These are phyloP conservation scores for Cercospora nicotianae DNA, from an alignment of 2,329 filamentous ascomycete species.

Conservation along the genomic window DNA sequence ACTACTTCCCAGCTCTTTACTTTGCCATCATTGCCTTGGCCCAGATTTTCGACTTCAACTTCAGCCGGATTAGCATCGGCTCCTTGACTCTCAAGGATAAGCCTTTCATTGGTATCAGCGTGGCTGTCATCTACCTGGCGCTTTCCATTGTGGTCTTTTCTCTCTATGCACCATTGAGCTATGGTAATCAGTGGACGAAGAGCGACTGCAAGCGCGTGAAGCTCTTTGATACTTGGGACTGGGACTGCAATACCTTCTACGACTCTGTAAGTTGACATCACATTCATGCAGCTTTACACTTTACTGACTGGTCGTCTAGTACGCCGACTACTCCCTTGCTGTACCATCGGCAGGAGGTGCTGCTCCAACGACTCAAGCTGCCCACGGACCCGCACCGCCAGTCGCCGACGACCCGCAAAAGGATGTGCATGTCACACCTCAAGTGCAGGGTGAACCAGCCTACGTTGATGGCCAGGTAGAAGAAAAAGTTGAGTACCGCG, in stretches of 20 bases:
- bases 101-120: conserved; percentile 71
- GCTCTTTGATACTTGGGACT: conserved; percentile 88
- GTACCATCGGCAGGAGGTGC: conserved; percentile 27
- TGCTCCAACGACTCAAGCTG: conserved; percentile 33
- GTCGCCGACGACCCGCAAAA: conserved; percentile 40
- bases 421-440: conserved; percentile 40
- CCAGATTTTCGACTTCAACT: conserved; percentile 84
- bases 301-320: conserved; percentile 27
- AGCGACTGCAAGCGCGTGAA: conserved; percentile 82
- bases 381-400: conserved; percentile 37
- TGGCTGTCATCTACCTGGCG: conserved; percentile 71
- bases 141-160: conserved; percentile 74
- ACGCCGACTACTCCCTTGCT: conserved; percentile 38
- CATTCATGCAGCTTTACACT: neutral
- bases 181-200: conserved; percentile 93
- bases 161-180: conserved; percentile 84
- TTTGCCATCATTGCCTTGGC: conserved; percentile 88
- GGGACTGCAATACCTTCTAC: conserved; percentile 94
- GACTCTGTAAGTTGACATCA: conserved; percentile 69
- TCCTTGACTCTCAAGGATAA: conserved; percentile 58
- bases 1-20: conserved; percentile 96
- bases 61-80: conserved; percentile 65
- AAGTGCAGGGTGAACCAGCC: conserved; percentile 34
- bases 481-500: conserved; percentile 89
- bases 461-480: conserved; percentile 48